phyloP scores from a whole-genome alignment of 2,329 filamentous ascomycete species.

The Fusarium sp. region DNA sequence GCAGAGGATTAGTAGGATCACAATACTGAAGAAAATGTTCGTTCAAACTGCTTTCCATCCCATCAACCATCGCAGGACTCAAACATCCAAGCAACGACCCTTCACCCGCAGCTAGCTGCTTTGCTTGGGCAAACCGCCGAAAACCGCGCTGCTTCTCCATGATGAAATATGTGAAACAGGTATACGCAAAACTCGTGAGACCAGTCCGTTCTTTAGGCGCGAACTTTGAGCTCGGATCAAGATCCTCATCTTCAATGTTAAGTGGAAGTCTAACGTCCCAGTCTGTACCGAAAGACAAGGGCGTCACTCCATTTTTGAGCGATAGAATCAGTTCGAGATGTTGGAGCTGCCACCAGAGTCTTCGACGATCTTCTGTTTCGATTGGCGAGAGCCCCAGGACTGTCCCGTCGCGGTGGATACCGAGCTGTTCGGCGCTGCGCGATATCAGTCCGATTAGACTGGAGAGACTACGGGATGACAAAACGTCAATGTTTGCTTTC shows the following conservation, averaged over 20 bases:
- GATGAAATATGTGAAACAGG: background rate
- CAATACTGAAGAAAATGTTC: slow-evolving; percentile 25
- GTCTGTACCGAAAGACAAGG: slow-evolving; percentile 1
- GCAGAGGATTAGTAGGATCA: slow-evolving; percentile 5
- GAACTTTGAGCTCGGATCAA: background rate
- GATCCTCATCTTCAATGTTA: slow-evolving; percentile 22
- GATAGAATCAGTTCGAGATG: slow-evolving; percentile 13
- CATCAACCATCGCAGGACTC: background rate
- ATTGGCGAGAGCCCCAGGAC: background rate
- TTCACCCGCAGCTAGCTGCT: background rate
- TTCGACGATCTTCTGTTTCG: slow-evolving; percentile 25
- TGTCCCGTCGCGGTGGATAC: slow-evolving; percentile 22
- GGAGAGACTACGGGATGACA: slow-evolving; percentile 6
- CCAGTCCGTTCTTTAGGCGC: background rate
- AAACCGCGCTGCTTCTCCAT: slow-evolving; percentile 10
- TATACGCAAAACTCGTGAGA: slow-evolving; percentile 7
- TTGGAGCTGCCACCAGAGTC: slow-evolving; percentile 26
- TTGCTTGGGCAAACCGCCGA: background rate
- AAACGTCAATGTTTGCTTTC: slow-evolving; percentile 15
- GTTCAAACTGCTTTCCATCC: slow-evolving; percentile 7
- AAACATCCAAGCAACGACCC: slow-evolving; percentile 6
- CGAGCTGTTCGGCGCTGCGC: slow-evolving; percentile 19
- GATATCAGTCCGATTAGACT: slow-evolving; percentile 4
- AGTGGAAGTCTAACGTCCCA: slow-evolving; percentile 27
- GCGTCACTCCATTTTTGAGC: slow-evolving; percentile 1